These are phyloP conservation scores for Tricholoma furcatifolium DNA, from an alignment of 768 basidiomycete species.

Conservation along the genomic window DNA sequence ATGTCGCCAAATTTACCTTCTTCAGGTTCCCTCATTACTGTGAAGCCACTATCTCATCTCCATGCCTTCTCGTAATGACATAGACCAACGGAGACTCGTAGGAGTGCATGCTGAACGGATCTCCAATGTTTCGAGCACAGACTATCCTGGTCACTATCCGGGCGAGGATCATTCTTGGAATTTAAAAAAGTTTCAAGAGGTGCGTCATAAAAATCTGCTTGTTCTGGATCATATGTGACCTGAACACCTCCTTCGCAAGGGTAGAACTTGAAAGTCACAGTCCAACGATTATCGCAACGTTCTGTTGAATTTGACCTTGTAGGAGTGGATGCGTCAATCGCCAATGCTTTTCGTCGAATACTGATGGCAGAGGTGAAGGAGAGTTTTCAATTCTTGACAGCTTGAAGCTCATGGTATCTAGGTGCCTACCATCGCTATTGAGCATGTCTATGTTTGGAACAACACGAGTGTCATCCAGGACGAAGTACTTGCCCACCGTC, in stretches of 20 bases:
- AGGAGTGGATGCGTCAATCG: constrained; percentile 93
- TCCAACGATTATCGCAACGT: constrained; percentile 77
- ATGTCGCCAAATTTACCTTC: constrained; percentile 3
- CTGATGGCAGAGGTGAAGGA: constrained; percentile 85
- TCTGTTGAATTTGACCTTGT: constrained; percentile 94
- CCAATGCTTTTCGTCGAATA: constrained; percentile 91
- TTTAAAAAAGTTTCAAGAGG: constrained; percentile 70
- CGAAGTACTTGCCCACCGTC: constrained; percentile 89
- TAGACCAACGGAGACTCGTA: constrained; percentile 53
- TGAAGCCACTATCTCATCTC: not conserved
- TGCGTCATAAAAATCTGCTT: constrained; percentile 34
- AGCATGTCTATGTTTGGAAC: constrained; percentile 89
- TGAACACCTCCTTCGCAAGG: constrained; percentile 30
- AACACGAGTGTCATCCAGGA: constrained; percentile 94
- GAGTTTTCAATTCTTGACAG: not conserved
- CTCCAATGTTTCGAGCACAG: constrained; percentile 80
- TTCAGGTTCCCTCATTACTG: not conserved
- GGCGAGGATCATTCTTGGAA: constrained; percentile 87
- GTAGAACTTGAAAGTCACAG: constrained; percentile 71
- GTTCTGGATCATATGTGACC: constrained; percentile 11
- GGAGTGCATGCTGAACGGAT: constrained; percentile 69
- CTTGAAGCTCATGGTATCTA: constrained; percentile 25
- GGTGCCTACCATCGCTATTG: constrained; percentile 92
- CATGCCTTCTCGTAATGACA: constrained; percentile 13
- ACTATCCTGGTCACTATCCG: constrained; percentile 89